These are phyloP conservation scores for Talaromyces pinophilus DNA, from an alignment of 2,329 filamentous ascomycete genomes.

Conservation along the genomic window DNA sequence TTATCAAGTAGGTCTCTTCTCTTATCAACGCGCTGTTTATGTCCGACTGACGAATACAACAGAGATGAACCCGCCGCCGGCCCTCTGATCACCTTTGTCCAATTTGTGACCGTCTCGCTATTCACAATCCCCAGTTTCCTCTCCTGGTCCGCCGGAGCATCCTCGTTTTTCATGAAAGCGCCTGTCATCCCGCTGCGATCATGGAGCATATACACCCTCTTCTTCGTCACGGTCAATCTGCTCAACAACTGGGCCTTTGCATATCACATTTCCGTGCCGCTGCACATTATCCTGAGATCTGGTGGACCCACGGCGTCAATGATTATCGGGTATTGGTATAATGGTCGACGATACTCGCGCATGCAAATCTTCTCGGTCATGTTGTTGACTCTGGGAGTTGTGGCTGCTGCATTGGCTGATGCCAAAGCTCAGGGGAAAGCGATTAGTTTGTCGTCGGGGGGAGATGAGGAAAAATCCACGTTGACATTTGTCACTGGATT, in stretches of 20 bases:
- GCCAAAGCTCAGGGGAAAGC: slow-evolving; percentile 70
- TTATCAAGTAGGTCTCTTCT: slow-evolving; percentile 71
- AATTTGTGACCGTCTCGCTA: slow-evolving; percentile 79
- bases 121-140: slow-evolving; percentile 76
- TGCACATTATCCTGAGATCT: slow-evolving; percentile 94
- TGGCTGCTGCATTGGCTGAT: slow-evolving; percentile 87
- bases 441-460: slow-evolving; percentile 27
- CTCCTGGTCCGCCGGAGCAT: slow-evolving; percentile 59
- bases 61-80: slow-evolving; percentile 51
- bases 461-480: slow-evolving; percentile 39
- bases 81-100: slow-evolving; percentile 83
- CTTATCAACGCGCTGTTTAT: background rate
- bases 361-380: slow-evolving; percentile 80
- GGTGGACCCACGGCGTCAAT: slow-evolving; percentile 97
- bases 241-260: slow-evolving; percentile 98
- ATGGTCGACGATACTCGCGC: slow-evolving; percentile 73
- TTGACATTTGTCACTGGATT: slow-evolving; percentile 63
- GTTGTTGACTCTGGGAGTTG: slow-evolving; percentile 81
- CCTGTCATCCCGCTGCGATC: slow-evolving; percentile 80
- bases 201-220: slow-evolving; percentile 83
- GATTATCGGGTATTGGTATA: slow-evolving; percentile 81
- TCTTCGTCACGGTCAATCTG: slow-evolving; percentile 93
- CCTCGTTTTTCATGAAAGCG: slow-evolving; percentile 70
- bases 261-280: slow-evolving; percentile 91
- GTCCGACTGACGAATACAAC: slow-evolving; percentile 25